Evolutionary conservation across 495 filamentous ascomycete species (phyloP), one percentile per base, ranked within the genome.

Genomic region (Penicillium herquei): DNA sequence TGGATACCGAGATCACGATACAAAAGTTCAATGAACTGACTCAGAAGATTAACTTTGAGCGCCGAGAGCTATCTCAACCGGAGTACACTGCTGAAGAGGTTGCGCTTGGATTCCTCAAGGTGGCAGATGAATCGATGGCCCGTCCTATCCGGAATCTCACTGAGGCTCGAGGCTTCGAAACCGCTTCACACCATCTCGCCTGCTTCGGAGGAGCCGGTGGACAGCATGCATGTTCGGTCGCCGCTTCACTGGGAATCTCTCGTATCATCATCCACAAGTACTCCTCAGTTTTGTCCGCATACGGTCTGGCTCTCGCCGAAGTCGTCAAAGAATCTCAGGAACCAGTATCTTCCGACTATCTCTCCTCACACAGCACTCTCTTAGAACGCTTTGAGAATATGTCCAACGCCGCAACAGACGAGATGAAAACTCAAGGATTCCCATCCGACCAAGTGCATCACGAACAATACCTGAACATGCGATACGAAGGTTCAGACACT

Each of bases 81-180:
- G 79, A 84, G 48, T 92, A 95, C 82, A 87, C 80, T 2, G 63
- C 88, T 0, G 94, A 98, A 61, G 92, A 98, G 63, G 88, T 96
- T 11, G 95, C 94, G 0, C 66, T 80, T n/a, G 80, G 80, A 3
- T 83, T 81, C 56, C 60, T 83, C 13, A 72, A 79, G 42, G 78
- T 83, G 1, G 80, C 80, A 3, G 78, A 83, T 54, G 80, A 81
- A 57, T 72, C 78, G 7, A 83, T 81, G 80, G 71, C 74, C 16
- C 71, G 80, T 3, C 80, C 80, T 3, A 81, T 83, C 46, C 74
- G 80, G n/a, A 74, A 77, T 26, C 67, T 81, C 11, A 83, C 78
- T 3, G 76, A 83, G 51, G 77, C 75, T 14, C 71, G 74, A 30
- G 80, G 80, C 3, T 78, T 76, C 49, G 74, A 81, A 48, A 80